Evolutionary conservation across 495 filamentous ascomycete species (phyloP), one percentile per base, ranked within the genome.

Genomic region (Hyaloscypha bicolor): DNA sequence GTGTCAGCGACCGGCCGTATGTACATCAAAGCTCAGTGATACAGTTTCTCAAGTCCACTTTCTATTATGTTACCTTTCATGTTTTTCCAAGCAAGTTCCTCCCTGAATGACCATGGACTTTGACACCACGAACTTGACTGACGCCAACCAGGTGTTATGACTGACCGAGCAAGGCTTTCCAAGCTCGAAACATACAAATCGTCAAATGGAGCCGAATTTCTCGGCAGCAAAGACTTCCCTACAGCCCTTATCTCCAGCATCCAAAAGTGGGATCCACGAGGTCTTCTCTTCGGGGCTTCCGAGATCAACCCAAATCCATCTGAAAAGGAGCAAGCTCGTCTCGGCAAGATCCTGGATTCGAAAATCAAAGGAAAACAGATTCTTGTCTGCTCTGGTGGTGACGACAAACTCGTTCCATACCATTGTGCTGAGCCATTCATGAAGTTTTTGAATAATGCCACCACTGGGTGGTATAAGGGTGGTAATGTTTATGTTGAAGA

Each of bases 361-460:
- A 79, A 81, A 12, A 70, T 97, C 53, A 79, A 78, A 1, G 87
- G 88, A 0, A 99, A 97, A 77, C 87, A 81, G 63, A 87, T 97
- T 65, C 77, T 97, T 61, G 86, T 91, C 66, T 78, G 96, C 65
- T 88, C 88, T 14, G 95, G 94, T 0, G 90, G 81, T 0, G 80
- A 79, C 21, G 95, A 99, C 75, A 93, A 91, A 72, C 76, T 98
- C 57, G 94, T 99, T 22, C 94, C 95, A 8, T 92, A 93, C 76
- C 79, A 79, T 29, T 87, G 86, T 19, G 81, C 83, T 2, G 85
- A 90, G 72, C 82, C 84, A 0, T 96, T 97, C 74, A 66, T 97
- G 57, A 74, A 76, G 9, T 92, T 88, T 78, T 79, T 97, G 61
- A 90, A 91, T 75, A 76, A 83, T 39, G 87, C 87, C 0, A 76